Base-by-base conservation (phyloP, 805 yeast species). In the Metschnikowia shivogae region DNA sequence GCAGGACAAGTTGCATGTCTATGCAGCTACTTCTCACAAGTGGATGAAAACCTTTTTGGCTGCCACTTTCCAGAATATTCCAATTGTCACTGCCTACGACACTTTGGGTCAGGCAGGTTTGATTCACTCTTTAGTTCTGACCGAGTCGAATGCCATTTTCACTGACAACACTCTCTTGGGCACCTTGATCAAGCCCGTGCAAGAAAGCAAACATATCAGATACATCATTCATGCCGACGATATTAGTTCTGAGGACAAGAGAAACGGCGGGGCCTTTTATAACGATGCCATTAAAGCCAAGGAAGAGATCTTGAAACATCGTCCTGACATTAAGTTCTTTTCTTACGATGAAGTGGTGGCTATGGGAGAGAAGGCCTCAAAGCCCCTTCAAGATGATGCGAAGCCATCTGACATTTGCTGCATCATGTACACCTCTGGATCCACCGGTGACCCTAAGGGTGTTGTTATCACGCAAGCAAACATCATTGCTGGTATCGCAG, bases 41-140 rank as follows among this genome's bases (percentile, higher is more conserved):
- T 92, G 98, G 98, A 79, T 92, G 88, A 86, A 87, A 68, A 78
- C 87, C 28, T 92, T 81, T 53, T 64, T 88, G 47, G 96, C 90
- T 12, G 76, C 88, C 43, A 79, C 80, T 56, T 72, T 89, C 42
- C 97, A 89, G 66, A 68, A 77, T 40, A 83, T 93, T 48, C 86
- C 98, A 20, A 77, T 86, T 46, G 98, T 89, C 34, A 93, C 99
- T 12, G 98, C 99, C 32, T 93, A 93, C 66, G 97, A 90, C 65
- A 89, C 97, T 35, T 74, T 90, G 54, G 97, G 97, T 46, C 95
- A 89, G 66, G 76, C 77, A 31, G 96, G 96, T 20, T 76, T 90
- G 60, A 84, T 84, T 46, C 95, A 86, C 67, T 89, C 97, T 3
- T 74, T 93, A 60, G 74, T 77, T 34, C 87, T 90, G 69, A 89